These are phyloP conservation scores for Xylariaceae sp. DNA, from an alignment of 2,329 filamentous ascomycete genomes.

Conservation along the genomic window DNA sequence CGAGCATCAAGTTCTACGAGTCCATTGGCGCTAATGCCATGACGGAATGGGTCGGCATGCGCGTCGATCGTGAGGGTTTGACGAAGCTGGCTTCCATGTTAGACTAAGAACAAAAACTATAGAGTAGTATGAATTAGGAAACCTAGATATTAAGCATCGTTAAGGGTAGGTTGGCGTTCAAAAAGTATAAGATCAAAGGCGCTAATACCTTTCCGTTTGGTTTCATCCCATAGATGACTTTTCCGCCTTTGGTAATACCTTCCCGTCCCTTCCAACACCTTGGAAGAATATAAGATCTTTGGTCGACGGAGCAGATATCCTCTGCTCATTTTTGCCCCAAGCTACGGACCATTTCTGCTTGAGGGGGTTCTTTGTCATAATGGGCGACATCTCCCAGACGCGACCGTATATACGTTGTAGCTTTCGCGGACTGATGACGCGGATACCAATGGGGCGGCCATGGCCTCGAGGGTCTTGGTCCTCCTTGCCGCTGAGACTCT, in stretches of 20 bases:
- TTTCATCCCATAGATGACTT: neutral
- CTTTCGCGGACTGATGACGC: slow-evolving; percentile 48
- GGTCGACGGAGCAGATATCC: slow-evolving; percentile 41
- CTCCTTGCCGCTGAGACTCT: slow-evolving; percentile 46
- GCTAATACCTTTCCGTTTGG: neutral
- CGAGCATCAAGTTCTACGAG: slow-evolving; percentile 87
- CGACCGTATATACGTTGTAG: slow-evolving; percentile 53
- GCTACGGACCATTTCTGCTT: slow-evolving; percentile 44
- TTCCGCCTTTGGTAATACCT: neutral
- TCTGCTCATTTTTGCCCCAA: slow-evolving; percentile 52
- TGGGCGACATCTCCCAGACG: slow-evolving; percentile 41
- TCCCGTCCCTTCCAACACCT: slow-evolving; percentile 47
- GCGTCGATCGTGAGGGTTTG: slow-evolving; percentile 72
- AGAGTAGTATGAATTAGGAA: neutral
- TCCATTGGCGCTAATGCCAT: slow-evolving; percentile 70
- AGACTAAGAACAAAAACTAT: slow-evolving; percentile 32
- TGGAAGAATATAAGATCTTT: slow-evolving; percentile 56
- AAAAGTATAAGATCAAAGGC: neutral
- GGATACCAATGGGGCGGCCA: slow-evolving; percentile 43
- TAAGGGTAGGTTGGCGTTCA: neutral
- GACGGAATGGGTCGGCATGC: slow-evolving; percentile 77
- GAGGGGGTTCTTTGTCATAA: slow-evolving; percentile 44
- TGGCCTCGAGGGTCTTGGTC: slow-evolving; percentile 46
- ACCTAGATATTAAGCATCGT: neutral
- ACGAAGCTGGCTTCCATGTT: slow-evolving; percentile 61